Percentiles rank a stretch among this genome's conserved stretches.
Conservation (phyloP, 2,329 filamentous ascomycete species). For the Pseudofabraea citricarpa region DNA sequence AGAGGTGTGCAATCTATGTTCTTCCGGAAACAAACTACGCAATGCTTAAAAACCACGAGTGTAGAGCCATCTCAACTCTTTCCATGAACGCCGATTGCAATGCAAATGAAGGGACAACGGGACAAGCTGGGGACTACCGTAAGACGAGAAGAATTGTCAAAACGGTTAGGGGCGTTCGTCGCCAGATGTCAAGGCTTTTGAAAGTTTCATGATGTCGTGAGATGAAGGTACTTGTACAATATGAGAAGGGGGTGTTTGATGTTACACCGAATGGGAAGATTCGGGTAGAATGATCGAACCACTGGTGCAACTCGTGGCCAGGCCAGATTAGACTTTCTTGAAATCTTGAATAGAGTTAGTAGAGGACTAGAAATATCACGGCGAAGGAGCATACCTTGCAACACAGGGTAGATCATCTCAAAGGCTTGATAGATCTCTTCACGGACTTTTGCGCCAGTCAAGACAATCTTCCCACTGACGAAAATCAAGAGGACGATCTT, state of each 20-base stretch:
- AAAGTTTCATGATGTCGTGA: constrained; percentile 27
- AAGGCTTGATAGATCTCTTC: constrained; percentile 98
- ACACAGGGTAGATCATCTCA: constrained; percentile 94
- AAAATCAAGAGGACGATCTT: constrained; percentile 98
- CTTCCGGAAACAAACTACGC: constrained; percentile 18
- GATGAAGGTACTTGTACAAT: constrained; percentile 26
- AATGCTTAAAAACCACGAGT: constrained; percentile 26
- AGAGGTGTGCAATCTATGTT: constrained; percentile 28
- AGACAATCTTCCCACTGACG: constrained; percentile 95
- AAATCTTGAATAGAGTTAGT: constrained; percentile 24
- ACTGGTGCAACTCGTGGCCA: constrained; percentile 20
- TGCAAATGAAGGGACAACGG: constrained; percentile 20
- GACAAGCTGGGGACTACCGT: constrained; percentile 17
- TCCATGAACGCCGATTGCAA: constrained; percentile 26
- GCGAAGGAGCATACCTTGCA: constrained; percentile 61
- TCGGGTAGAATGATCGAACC: constrained; percentile 22
- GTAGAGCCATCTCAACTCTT: constrained; percentile 21
- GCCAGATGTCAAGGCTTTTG: constrained; percentile 20
- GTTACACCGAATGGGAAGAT: constrained; percentile 21
- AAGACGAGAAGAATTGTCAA: constrained; percentile 16
- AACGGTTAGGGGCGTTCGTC: constrained; percentile 10
- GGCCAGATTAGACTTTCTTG: constrained; percentile 29
- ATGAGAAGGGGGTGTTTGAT: constrained; percentile 16
- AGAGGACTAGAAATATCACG: not conserved
- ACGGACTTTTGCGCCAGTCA: constrained; percentile 95